Percentiles rank a stretch among this genome's conserved stretches.
phyloP scores from a whole-genome alignment of 495 filamentous ascomycete genomes.

The Daldinia vernicosa region DNA sequence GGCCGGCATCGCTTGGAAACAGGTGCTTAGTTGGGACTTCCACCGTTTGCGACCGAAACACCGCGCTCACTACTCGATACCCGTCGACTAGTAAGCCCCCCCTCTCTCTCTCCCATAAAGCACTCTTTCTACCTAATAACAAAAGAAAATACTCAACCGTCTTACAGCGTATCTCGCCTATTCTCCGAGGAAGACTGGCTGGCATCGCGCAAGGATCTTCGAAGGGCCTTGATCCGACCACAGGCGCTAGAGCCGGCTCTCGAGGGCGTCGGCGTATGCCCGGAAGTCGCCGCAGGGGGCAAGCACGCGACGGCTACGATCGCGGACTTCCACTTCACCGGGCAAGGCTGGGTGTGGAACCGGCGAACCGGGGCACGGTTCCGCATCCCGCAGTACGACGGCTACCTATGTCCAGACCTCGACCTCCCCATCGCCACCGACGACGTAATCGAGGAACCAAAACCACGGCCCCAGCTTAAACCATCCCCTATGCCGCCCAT shows the following conservation, averaged over 20 bases:
- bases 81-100: constrained; percentile 48
- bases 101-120: not conserved
- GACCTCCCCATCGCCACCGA: constrained; percentile 39
- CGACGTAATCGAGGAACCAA: constrained; percentile 36
- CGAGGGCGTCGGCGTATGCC: constrained; percentile 23
- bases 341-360: constrained; percentile 41
- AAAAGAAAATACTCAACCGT: not conserved
- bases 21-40: constrained; percentile 49
- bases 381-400: constrained; percentile 46
- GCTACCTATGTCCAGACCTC: constrained; percentile 39
- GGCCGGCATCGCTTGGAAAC: constrained; percentile 50
- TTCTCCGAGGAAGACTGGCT: constrained; percentile 40
- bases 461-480: constrained; percentile 10
- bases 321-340: constrained; percentile 40
- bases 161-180: constrained; percentile 31
- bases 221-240: constrained; percentile 30
- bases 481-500: constrained; percentile 16
- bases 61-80: constrained; percentile 50
- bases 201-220: constrained; percentile 7
- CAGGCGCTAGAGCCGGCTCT: constrained; percentile 24
- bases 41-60: constrained; percentile 48
- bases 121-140: not conserved
- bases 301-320: constrained; percentile 42
- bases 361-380: constrained; percentile 38
- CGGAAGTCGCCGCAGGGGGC: constrained; percentile 1